Conservation (phyloP, 495 filamentous ascomycete species). For the Trichoderma gamsii region DNA sequence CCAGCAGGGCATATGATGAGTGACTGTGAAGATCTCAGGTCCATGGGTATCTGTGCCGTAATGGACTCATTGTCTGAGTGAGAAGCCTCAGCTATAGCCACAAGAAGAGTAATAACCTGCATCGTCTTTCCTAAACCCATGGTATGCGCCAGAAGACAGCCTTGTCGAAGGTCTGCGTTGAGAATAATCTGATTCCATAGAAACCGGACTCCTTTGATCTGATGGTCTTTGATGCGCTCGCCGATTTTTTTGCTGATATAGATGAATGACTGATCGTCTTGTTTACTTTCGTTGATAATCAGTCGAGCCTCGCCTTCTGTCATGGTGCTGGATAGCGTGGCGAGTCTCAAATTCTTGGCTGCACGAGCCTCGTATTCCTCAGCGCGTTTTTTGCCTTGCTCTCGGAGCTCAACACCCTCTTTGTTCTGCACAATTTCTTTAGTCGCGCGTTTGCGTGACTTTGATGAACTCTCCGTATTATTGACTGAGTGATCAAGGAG, state of each 20-base stretch:
- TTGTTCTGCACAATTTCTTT: slow-evolving; percentile 41
- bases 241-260: slow-evolving; percentile 46
- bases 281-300: slow-evolving; percentile 66
- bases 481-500: slow-evolving; percentile 16
- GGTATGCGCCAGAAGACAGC: slow-evolving; percentile 82
- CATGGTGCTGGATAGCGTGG: slow-evolving; percentile 34
- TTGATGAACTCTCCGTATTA: slow-evolving; percentile 18
- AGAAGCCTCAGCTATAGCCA: slow-evolving; percentile 63
- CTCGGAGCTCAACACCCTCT: slow-evolving; percentile 41
- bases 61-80: slow-evolving; percentile 51
- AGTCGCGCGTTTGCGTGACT: slow-evolving; percentile 40
- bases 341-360: slow-evolving; percentile 39
- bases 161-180: slow-evolving; percentile 48
- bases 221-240: slow-evolving; percentile 47
- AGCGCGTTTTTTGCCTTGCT: slow-evolving; percentile 38
- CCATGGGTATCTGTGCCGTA: slow-evolving; percentile 57
- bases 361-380: slow-evolving; percentile 44
- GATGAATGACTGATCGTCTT: slow-evolving; percentile 47
- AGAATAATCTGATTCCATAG: slow-evolving; percentile 78
- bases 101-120: slow-evolving; percentile 76
- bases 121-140: slow-evolving; percentile 96
- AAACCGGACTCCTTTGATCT: slow-evolving; percentile 70
- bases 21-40: slow-evolving; percentile 55
- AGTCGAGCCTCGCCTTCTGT: slow-evolving; percentile 44
- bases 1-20: slow-evolving; percentile 71